phyloP scores from a whole-genome alignment of 1,139 yeast species.

The Pichia inconspicua region DNA sequence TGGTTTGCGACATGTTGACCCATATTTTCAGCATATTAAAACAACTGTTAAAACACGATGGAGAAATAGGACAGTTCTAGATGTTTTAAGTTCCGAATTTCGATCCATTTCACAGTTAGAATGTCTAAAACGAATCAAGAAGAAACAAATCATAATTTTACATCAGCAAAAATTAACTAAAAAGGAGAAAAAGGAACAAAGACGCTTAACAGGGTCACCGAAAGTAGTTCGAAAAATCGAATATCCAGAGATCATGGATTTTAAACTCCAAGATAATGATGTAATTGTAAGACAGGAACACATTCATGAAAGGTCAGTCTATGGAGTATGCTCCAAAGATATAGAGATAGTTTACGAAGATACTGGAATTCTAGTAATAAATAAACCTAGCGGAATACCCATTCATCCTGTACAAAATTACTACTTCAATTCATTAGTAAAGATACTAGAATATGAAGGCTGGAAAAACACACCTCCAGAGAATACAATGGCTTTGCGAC shows the following conservation, averaged over 20 bases:
- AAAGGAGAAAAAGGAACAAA: slow-evolving; percentile 14
- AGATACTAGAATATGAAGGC: slow-evolving; percentile 41
- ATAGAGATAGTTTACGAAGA: slow-evolving; percentile 42
- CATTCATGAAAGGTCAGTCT: slow-evolving; percentile 52
- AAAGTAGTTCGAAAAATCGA: background rate
- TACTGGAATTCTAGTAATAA: slow-evolving; percentile 46
- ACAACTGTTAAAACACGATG: slow-evolving; percentile 45
- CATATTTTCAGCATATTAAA: slow-evolving; percentile 35
- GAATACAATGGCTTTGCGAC: slow-evolving; percentile 27
- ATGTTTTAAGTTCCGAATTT: slow-evolving; percentile 39
- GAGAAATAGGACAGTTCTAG: slow-evolving; percentile 37
- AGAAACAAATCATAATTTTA: slow-evolving; percentile 15
- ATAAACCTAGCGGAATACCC: slow-evolving; percentile 73
- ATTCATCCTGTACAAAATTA: slow-evolving; percentile 74
- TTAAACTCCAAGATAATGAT: slow-evolving; percentile 41
- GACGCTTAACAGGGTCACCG: slow-evolving; percentile 1
- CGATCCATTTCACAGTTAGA: slow-evolving; percentile 20
- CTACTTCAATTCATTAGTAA: slow-evolving; percentile 52
- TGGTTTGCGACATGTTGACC: slow-evolving; percentile 39
- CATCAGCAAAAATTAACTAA: slow-evolving; percentile 7
- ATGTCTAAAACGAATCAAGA: slow-evolving; percentile 17
- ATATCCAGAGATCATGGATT: slow-evolving; percentile 10
- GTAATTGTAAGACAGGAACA: slow-evolving; percentile 41
- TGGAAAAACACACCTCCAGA: slow-evolving; percentile 7
- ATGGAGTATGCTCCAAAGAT: slow-evolving; percentile 12